Evolutionary conservation across 2,329 filamentous ascomycete species (phyloP), one percentile per base, ranked within the genome.

Genomic region (Fusarium robinianum): DNA sequence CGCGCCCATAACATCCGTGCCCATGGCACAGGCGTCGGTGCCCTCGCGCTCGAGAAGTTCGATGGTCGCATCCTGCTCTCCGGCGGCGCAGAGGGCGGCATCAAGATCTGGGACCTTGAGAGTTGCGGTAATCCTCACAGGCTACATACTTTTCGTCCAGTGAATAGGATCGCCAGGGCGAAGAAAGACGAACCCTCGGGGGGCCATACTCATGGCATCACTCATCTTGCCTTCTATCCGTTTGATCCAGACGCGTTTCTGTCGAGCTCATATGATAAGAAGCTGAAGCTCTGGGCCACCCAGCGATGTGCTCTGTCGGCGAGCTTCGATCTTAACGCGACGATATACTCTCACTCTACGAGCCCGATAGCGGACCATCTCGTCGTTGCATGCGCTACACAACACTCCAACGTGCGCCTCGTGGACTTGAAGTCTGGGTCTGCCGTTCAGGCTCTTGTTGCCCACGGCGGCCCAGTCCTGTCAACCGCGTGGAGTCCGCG

Each of bases 81-180:
- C 1, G 92, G 89, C 4, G 90, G 91, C 19, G 85, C 88, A 5
- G 90, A 96, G 63, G 88, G 87, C 8, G 87, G 87, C 1, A 82
- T 96, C 61, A 87, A 84, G 55, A 71, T 96, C 31, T 96, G 91
- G 91, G 85, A 96, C 68, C 78, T 96, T 6, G 87, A 95, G 60
- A 72, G 78, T 35, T 72, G 74, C 55, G 65, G 63, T 9, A 73
- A 73, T 48, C 67, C 72, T 5, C 72, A 69, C 51, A 65, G 49
- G 49, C 66, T 66, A 23, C 76, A 75, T 60, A 76, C 65, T 12
- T 84, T 78, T 58, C 75, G 70, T 6, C 80, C 87, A 3, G 65
- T 77, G 14, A 77, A 73, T 35, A 72, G 72, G 16, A 72, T 82
- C 34, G 60, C 70, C 10, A 74, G 76, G 34, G 75, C 72, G 12